Base-by-base conservation (phyloP, 139 green algal genomes). In the Volvox africanus region DNA sequence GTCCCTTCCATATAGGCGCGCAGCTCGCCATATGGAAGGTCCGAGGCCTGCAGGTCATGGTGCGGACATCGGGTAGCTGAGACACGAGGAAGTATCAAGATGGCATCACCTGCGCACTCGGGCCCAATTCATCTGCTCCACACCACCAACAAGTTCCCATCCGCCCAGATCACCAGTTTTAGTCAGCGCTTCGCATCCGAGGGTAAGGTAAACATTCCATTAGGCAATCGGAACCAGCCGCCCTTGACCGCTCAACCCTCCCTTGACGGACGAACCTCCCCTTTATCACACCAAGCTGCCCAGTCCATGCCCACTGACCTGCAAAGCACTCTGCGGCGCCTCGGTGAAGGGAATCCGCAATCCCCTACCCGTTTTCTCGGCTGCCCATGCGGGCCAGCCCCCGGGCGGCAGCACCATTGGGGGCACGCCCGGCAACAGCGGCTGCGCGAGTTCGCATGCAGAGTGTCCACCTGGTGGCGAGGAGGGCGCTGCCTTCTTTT, bases 301-400 rank as follows among this genome's bases (percentile, higher is more conserved):
- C 71, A 89, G 9, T 9, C 44, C 44, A 9, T 9, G 44, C 44
- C 44, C 44, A 55, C 44, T 55, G 44, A 55, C 85, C 85, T 89
- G 69, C 37, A 30, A 82, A 1, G 69, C 69, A 17, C 11, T 73
- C 44, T 82, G 85, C 69, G 83, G 83, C 13, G 68, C 65, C 0
- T n/a, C 33, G 19, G 37, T 73, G 68, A n/a, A 30, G 35, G 83
- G 24, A 21, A 71, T 24, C 67, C 35, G 37, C 61, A 71, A 26
- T n/a, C 69, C 44, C 44, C 44, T 44, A n/a, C 71, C 85, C 69
- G 82, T 73, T 18, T 22, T 21, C 37, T 3, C 28, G 44, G 2
- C 19, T 11, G 85, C 85, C 85, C 85, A 89, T 20, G 44, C 85
- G 24, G 85, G n/a, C 85, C 85, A 89, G 9, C 85, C 85, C 2